Conservation (phyloP, 352 stramenopile species). For the Phytophthora agathidicida region DNA sequence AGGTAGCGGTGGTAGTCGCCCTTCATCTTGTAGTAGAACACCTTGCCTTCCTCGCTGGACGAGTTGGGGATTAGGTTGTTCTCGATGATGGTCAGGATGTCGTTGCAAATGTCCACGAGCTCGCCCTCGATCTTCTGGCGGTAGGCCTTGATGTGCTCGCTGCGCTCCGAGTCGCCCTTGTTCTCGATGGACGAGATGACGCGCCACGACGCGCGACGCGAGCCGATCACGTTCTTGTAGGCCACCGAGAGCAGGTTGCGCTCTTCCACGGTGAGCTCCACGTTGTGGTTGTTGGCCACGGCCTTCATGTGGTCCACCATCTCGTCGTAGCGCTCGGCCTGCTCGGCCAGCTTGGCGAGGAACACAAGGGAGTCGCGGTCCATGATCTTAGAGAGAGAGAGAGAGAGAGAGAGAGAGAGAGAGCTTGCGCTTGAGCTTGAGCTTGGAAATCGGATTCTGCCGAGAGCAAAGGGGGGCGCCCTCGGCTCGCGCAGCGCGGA, state of each 20-base stretch:
- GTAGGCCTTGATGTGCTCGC: constrained; percentile 92
- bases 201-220: constrained; percentile 97
- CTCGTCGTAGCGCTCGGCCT: constrained; percentile 90
- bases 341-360: constrained; percentile 84
- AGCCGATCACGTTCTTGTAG: constrained; percentile 99
- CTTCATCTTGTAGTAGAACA: constrained; percentile 99
- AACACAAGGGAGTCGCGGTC: constrained; percentile 84
- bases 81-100: constrained; percentile 98
- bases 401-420: constrained; percentile 9
- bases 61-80: constrained; percentile 98
- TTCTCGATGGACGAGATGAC: constrained; percentile 99
- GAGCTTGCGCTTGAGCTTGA: constrained; percentile 35
- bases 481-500: background rate
- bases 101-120: constrained; percentile 97
- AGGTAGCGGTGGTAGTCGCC: constrained; percentile 99
- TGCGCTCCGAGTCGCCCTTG: constrained; percentile 95
- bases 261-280: constrained; percentile 98
- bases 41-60: constrained; percentile 97
- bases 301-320: constrained; percentile 98
- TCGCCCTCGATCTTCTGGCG: constrained; percentile 97
- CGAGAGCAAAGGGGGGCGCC: constrained; percentile 36
- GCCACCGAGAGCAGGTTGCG: constrained; percentile 96
- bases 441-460: constrained; percentile 72
- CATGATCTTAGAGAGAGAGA: constrained; percentile 41
- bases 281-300: constrained; percentile 95